Evolutionary conservation across 78 protist species (phyloP).

Genomic region (Dictyostelium purpureum): DNA sequence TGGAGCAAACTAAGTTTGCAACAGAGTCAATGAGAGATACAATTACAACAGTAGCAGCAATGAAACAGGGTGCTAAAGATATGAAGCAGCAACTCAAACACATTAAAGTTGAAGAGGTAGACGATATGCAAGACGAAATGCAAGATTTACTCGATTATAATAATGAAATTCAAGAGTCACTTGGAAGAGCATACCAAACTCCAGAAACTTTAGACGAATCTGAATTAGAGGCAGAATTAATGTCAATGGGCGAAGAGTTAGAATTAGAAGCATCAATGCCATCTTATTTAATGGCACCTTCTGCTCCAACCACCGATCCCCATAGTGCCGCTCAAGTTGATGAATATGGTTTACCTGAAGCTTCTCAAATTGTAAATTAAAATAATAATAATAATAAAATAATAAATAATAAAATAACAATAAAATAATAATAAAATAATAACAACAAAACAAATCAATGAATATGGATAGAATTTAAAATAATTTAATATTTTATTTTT

Average conservation of each 20-base stretch:
- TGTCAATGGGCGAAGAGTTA: slow-evolving; percentile 82
- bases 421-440: too few species aligned
- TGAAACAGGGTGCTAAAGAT: slow-evolving; percentile 82
- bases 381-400: background rate
- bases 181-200: slow-evolving; percentile 83
- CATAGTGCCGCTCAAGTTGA: slow-evolving; percentile 25
- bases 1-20: slow-evolving; percentile 88
- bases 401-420: too few species aligned
- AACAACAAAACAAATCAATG: too few species aligned
- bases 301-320: slow-evolving; percentile 62
- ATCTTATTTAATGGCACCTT: slow-evolving; percentile 52
- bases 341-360: slow-evolving; percentile 84
- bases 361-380: slow-evolving; percentile 23
- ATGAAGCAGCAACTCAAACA: slow-evolving; percentile 84
- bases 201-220: slow-evolving; percentile 86
- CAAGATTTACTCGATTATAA: slow-evolving; percentile 85
- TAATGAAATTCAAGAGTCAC: slow-evolving; percentile 84
- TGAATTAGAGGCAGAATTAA: slow-evolving; percentile 87
- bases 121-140: slow-evolving; percentile 89
- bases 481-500: too few species aligned
- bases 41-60: slow-evolving; percentile 80
- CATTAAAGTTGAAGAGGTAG: slow-evolving; percentile 80
- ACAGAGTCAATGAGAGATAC: slow-evolving; percentile 85
- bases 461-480: too few species aligned
- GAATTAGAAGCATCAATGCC: slow-evolving; percentile 49